A percentile compares a stretch with the other conserved stretches of the same genome.
Evolutionary conservation across 192 early-diverging fungal genomes (phyloP).

Genomic region (Gigaspora rosea): DNA sequence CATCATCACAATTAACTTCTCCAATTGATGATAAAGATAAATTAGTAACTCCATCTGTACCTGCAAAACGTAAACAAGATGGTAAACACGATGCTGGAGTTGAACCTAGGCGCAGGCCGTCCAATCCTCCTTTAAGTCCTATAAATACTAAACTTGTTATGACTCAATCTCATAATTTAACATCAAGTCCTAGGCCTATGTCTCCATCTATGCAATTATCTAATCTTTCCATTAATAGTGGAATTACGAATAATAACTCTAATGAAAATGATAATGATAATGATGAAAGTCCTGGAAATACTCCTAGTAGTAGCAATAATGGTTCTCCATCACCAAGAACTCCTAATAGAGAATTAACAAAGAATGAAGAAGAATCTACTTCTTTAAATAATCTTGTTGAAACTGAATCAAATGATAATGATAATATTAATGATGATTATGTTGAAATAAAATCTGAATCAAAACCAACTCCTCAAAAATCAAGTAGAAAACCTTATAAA

Average conservation of each 20-base stretch:
- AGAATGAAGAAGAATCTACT: constrained; percentile 24
- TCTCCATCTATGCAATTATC: constrained; percentile 37
- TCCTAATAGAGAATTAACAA: constrained; percentile 30
- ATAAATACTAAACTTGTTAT: constrained; percentile 18
- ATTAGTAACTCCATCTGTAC: background rate
- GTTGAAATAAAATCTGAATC: constrained; percentile 21
- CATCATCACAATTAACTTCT: background rate
- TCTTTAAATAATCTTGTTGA: constrained; percentile 30
- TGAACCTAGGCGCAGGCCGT: constrained; percentile 2
- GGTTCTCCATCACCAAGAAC: constrained; percentile 25
- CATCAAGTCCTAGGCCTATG: background rate
- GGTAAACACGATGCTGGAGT: constrained; percentile 11
- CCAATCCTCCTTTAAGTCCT: constrained; percentile 21
- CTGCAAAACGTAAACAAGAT: constrained; percentile 27
- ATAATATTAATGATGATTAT: constrained; percentile 26
- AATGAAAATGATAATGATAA: constrained; percentile 19
- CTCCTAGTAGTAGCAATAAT: constrained; percentile 20
- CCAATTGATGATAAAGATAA: background rate
- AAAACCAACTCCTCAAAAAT: constrained; percentile 26
- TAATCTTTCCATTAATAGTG: constrained; percentile 38
- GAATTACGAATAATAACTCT: constrained; percentile 26
- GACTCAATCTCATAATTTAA: background rate
- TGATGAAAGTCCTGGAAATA: constrained; percentile 13
- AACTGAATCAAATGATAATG: background rate
- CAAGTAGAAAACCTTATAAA: constrained; percentile 54